Conservation (phyloP, 805 yeast genomes). For the Candida awuae region DNA sequence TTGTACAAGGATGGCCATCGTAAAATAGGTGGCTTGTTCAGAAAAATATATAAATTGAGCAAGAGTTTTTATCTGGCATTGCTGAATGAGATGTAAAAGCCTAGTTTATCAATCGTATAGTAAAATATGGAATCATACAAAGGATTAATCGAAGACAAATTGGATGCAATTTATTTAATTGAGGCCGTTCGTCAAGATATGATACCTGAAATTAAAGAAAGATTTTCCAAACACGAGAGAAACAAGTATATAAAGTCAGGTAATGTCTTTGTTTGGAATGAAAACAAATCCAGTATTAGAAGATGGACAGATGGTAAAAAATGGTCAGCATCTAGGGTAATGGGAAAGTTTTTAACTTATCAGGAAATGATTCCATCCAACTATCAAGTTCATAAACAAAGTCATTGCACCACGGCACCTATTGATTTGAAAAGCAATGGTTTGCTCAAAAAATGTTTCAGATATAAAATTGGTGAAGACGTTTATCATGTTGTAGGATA, state of each 20-base stretch:
- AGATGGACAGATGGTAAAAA: constrained; percentile 74
- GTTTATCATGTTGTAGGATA: constrained; percentile 59
- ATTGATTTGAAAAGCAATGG: constrained; percentile 43
- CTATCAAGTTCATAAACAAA: constrained; percentile 12
- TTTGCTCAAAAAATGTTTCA: constrained; percentile 54
- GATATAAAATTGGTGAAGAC: constrained; percentile 39
- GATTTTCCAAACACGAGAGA: constrained; percentile 52
- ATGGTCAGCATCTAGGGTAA: constrained; percentile 68
- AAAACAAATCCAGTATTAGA: constrained; percentile 59
- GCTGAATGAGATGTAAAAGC: too few species aligned
- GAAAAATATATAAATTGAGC: neutral
- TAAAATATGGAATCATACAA: constrained; percentile 47
- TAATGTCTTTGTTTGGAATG: constrained; percentile 65
- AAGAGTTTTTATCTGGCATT: neutral
- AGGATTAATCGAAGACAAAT: constrained; percentile 49
- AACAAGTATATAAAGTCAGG: constrained; percentile 43
- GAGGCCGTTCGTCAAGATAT: constrained; percentile 55
- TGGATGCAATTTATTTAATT: constrained; percentile 55
- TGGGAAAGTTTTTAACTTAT: constrained; percentile 54
- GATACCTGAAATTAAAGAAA: constrained; percentile 50
- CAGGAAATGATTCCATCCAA: constrained; percentile 45
- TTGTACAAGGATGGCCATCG: neutral
- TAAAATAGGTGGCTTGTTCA: neutral
- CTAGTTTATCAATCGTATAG: too few species aligned
- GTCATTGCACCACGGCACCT: constrained; percentile 13